These are phyloP conservation scores for carrot (Daucus carota) DNA, from an alignment of 129 eudicot genomes.

Conservation along the genomic window DH1_v3.0 NC_030381.2:49255501-49256000, in stretches of 20 bases:
- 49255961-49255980: no score
- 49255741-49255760: slow-evolving; percentile 47
- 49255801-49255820: slow-evolving; percentile 10
- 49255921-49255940: no score
- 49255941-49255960: no score
- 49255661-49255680: slow-evolving; percentile 79
- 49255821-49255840: not conserved
- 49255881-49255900: not conserved
- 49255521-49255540: not conserved
- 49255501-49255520: not conserved
- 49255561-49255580: slow-evolving; percentile 85
- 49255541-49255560: slow-evolving; percentile 44
- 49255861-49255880: not conserved
- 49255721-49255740: slow-evolving; percentile 71
- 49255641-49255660: slow-evolving; percentile 80
- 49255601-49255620: slow-evolving; percentile 82
- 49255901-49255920: not conserved
- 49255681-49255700: slow-evolving; percentile 78
- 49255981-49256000: not conserved
- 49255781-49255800: not conserved
- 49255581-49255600: slow-evolving; percentile 94
- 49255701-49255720: slow-evolving; percentile 89
- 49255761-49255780: slow-evolving; percentile 59
- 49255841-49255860: not conserved
- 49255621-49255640: slow-evolving; percentile 78